These are phyloP conservation scores for Dryas alaskensis DNA, from an alignment of 306 rosid genomes.

Conservation along the genomic window DNA sequence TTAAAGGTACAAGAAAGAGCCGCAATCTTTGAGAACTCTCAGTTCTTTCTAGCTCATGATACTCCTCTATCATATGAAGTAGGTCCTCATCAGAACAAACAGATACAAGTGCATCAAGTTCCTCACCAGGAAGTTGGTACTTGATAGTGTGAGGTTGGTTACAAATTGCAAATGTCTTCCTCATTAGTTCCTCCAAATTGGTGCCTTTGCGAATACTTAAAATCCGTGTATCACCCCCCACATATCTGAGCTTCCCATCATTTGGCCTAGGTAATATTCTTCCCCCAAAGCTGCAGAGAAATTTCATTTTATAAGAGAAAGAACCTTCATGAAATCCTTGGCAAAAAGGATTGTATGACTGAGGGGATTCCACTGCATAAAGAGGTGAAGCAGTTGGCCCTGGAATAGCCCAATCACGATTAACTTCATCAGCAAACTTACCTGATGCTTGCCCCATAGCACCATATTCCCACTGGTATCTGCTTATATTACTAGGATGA, in stretches of 20 bases:
- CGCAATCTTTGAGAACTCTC: slow-evolving; percentile 77
- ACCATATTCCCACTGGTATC: slow-evolving; percentile 47
- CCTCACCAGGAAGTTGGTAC: slow-evolving; percentile 98
- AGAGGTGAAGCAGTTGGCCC: slow-evolving; percentile 37
- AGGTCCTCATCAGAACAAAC: slow-evolving; percentile 94
- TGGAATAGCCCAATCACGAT: slow-evolving; percentile 30
- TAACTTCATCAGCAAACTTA: slow-evolving; percentile 36
- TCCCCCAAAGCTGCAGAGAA: slow-evolving; percentile 95
- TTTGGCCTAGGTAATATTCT: slow-evolving; percentile 80
- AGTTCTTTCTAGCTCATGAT: slow-evolving; percentile 67
- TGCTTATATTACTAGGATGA: slow-evolving; percentile 40
- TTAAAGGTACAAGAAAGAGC: slow-evolving; percentile 72
- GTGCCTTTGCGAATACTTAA: slow-evolving; percentile 57
- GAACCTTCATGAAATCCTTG: slow-evolving; percentile 44
- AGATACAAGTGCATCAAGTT: slow-evolving; percentile 93
- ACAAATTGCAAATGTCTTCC: slow-evolving; percentile 66
- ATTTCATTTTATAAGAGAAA: slow-evolving; percentile 56
- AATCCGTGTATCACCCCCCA: slow-evolving; percentile 89
- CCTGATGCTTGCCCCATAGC: slow-evolving; percentile 41
- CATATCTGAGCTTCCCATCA: slow-evolving; percentile 83
- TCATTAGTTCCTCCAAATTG: slow-evolving; percentile 54
- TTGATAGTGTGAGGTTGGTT: slow-evolving; percentile 69
- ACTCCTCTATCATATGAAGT: slow-evolving; percentile 86
- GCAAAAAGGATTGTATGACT: slow-evolving; percentile 43
- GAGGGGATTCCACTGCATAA: slow-evolving; percentile 49